Percentiles rank a stretch among this genome's conserved stretches.
Evolutionary conservation across 1,284 basidiomycete species (phyloP).

Genomic region (Fomes fomentarius): DNA sequence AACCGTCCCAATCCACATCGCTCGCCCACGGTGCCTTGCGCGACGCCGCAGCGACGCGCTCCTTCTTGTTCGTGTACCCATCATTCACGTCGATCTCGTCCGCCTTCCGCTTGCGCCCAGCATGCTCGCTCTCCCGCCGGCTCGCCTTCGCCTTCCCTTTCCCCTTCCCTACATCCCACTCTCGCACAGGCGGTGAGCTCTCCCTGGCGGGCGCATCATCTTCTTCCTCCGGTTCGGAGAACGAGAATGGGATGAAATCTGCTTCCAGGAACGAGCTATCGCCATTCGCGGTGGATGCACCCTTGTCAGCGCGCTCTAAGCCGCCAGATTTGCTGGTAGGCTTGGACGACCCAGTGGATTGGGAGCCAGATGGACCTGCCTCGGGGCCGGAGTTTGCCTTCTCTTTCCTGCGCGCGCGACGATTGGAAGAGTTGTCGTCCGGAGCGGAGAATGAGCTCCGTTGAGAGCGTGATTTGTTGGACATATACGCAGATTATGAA

Average conservation of each 20-base stretch:
- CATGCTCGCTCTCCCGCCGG: conserved; percentile 29
- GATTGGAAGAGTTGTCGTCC: conserved; percentile 18
- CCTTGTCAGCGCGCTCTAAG: not conserved
- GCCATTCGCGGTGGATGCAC: not conserved
- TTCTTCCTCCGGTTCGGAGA: conserved; percentile 40
- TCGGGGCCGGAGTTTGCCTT: conserved; percentile 20
- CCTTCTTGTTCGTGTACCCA: conserved; percentile 58
- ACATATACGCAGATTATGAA: conserved; percentile 2
- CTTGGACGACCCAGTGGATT: not conserved
- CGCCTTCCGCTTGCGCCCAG: conserved; percentile 44
- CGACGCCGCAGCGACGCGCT: conserved; percentile 58
- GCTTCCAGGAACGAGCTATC: conserved; percentile 39
- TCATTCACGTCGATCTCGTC: conserved; percentile 53
- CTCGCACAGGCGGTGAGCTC: conserved; percentile 38
- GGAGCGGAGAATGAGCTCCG: conserved; percentile 11
- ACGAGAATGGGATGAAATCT: conserved; percentile 65
- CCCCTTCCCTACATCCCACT: conserved; percentile 45
- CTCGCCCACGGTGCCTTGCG: conserved; percentile 80
- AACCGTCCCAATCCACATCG: conserved; percentile 79
- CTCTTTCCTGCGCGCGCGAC: conserved; percentile 26
- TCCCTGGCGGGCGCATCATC: conserved; percentile 34
- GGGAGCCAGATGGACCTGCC: conserved; percentile 24
- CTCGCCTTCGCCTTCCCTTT: conserved; percentile 33
- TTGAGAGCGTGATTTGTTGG: conserved; percentile 17
- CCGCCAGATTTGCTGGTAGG: not conserved